Conservation (phyloP, 768 basidiomycete genomes). For the Kwoniella botswanensis region DNA sequence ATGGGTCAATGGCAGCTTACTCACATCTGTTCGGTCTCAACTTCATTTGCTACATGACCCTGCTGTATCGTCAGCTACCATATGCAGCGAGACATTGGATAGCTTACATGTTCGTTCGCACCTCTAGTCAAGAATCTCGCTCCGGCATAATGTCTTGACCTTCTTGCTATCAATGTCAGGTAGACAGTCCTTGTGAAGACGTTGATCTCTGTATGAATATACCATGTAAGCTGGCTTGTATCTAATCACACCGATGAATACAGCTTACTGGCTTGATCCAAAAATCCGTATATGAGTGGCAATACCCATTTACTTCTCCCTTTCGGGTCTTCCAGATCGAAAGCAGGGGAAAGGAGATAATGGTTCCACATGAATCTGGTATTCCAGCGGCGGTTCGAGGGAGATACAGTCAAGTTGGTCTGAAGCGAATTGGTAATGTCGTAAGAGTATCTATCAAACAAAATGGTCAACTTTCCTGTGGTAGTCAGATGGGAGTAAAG, state of each 20-base stretch:
- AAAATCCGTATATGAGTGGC: constrained; percentile 91
- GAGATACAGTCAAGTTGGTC: constrained; percentile 71
- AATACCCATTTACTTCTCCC: constrained; percentile 76
- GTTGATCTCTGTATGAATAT: constrained; percentile 70
- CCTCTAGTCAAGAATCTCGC: constrained; percentile 93
- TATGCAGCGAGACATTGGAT: neutral
- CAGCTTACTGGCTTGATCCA: constrained; percentile 91
- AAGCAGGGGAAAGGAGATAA: constrained; percentile 76
- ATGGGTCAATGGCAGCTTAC: neutral
- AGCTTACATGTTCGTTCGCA: constrained; percentile 81
- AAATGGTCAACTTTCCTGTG: neutral
- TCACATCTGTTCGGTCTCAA: constrained; percentile 93
- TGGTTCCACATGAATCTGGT: constrained; percentile 96
- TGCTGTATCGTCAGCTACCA: constrained; percentile 52
- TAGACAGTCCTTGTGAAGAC: constrained; percentile 88
- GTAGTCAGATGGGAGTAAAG: neutral
- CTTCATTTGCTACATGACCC: constrained; percentile 99
- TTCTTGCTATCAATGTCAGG: constrained; percentile 89
- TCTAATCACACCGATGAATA: neutral
- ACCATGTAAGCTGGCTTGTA: constrained; percentile 5
- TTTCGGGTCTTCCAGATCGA: constrained; percentile 60
- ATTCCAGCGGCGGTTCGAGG: constrained; percentile 65
- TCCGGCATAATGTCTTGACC: constrained; percentile 94
- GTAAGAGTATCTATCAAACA: constrained; percentile 79
- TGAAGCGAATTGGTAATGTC: constrained; percentile 96